Evolutionary conservation across 164 flowering plant genomes (phyloP).

Genomic region (Santalum album): DNA sequence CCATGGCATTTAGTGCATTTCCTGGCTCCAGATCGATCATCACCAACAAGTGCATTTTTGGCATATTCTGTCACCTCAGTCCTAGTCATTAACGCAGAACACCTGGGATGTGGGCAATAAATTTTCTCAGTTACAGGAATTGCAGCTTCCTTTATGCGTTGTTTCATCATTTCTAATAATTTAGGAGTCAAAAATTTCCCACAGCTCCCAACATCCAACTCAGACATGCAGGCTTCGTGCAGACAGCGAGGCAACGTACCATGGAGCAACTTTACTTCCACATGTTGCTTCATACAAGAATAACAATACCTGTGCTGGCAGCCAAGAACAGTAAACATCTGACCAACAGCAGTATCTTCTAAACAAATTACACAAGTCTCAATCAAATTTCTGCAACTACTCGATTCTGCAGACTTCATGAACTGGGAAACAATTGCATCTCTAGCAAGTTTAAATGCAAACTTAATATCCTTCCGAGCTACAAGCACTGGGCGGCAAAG

Average conservation of each 20-base stretch:
- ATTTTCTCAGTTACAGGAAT: slow-evolving; percentile 62
- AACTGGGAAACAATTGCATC: slow-evolving; percentile 61
- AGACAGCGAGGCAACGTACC: slow-evolving; percentile 63
- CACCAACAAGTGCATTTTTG: slow-evolving; percentile 8
- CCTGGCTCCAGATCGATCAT: slow-evolving; percentile 27
- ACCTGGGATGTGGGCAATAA: slow-evolving; percentile 81
- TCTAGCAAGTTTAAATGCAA: slow-evolving; percentile 58
- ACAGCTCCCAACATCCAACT: slow-evolving; percentile 50
- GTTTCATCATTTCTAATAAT: slow-evolving; percentile 41
- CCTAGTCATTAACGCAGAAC: slow-evolving; percentile 76
- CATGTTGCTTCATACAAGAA: slow-evolving; percentile 80
- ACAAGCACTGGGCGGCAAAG: slow-evolving; percentile 26
- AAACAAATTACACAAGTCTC: slow-evolving; percentile 70
- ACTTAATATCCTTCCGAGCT: slow-evolving; percentile 38
- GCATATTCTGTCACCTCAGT: slow-evolving; percentile 29
- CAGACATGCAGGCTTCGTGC: slow-evolving; percentile 56
- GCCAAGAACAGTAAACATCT: slow-evolving; percentile 53
- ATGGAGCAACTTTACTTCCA: slow-evolving; percentile 66
- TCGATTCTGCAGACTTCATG: slow-evolving; percentile 17
- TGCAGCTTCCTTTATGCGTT: slow-evolving; percentile 52
- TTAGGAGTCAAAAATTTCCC: slow-evolving; percentile 48
- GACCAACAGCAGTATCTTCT: slow-evolving; percentile 39
- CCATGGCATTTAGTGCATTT: slow-evolving; percentile 55
- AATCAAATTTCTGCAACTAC: slow-evolving; percentile 10
- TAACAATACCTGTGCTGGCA: slow-evolving; percentile 70